phyloP scores from a whole-genome alignment of 805 yeast genomes.

The Metschnikowia koreensis region DNA sequence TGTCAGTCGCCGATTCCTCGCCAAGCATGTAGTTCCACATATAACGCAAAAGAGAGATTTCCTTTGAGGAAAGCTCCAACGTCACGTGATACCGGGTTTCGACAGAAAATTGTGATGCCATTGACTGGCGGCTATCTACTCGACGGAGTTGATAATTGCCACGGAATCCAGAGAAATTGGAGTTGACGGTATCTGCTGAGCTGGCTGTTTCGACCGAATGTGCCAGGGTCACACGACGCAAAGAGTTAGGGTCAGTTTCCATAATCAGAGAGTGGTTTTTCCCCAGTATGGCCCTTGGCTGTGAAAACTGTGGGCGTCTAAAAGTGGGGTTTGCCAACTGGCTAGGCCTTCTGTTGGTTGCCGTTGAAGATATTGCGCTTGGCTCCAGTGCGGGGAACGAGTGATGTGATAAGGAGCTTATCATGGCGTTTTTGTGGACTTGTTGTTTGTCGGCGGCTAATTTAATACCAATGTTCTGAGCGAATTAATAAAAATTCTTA shows the following conservation, averaged over 20 bases:
- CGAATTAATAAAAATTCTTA: no score
- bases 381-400: neutral
- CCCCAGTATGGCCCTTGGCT: neutral
- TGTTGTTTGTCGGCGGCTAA: no score
- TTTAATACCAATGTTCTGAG: no score
- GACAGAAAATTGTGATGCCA: slow-evolving; percentile 22
- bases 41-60: slow-evolving; percentile 44
- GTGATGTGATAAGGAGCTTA: neutral
- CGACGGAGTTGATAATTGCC: slow-evolving; percentile 27
- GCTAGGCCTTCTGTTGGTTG: neutral
- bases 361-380: neutral
- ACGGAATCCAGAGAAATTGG: slow-evolving; percentile 3
- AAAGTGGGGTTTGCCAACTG: neutral
- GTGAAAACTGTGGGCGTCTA: neutral
- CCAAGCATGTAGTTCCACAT: slow-evolving; percentile 42
- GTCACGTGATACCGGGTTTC: slow-evolving; percentile 20
- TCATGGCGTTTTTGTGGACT: neutral
- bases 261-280: no score
- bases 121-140: slow-evolving; percentile 23
- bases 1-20: slow-evolving; percentile 30
- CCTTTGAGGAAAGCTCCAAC: slow-evolving; percentile 24
- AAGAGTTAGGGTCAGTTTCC: neutral
- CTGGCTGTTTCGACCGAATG: neutral
- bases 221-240: neutral
- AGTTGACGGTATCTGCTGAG: neutral